These are phyloP conservation scores for Gnomoniopsis smithogilvyi DNA, from an alignment of 2,329 filamentous ascomycete species.

Conservation along the genomic window DNA sequence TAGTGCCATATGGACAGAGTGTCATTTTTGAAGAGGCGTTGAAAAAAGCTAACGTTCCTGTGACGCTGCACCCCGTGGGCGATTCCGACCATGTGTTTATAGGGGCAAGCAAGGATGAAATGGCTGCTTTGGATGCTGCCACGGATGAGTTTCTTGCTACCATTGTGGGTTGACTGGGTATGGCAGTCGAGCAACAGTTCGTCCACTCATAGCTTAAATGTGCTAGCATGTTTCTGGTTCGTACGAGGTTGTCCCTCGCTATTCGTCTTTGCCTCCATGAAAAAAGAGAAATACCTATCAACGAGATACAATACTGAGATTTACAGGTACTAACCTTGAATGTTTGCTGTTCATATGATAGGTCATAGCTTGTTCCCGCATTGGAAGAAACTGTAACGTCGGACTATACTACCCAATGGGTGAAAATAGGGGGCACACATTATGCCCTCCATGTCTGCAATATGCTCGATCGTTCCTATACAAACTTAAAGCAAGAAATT, in stretches of 20 bases:
- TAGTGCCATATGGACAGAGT: slow-evolving; percentile 12
- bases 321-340: too few species aligned
- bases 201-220: not conserved
- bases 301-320: too few species aligned
- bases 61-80: slow-evolving; percentile 2
- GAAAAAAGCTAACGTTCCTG: not conserved
- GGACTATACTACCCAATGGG: too few species aligned
- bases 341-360: too few species aligned
- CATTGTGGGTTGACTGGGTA: not conserved
- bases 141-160: slow-evolving; percentile 15
- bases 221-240: not conserved
- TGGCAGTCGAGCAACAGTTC: not conserved
- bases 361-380: too few species aligned
- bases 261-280: too few species aligned
- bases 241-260: not conserved
- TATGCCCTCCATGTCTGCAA: too few species aligned
- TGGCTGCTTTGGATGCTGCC: slow-evolving; percentile 5
- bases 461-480: too few species aligned
- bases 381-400: too few species aligned
- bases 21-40: slow-evolving; percentile 11
- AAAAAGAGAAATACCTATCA: too few species aligned
- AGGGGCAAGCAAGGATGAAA: slow-evolving; percentile 11
- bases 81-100: slow-evolving; percentile 12
- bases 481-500: too few species aligned
- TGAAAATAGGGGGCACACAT: too few species aligned